These are phyloP conservation scores for Coemansia sp. DNA, from an alignment of 192 early-diverging fungal genomes.

Conservation along the genomic window DNA sequence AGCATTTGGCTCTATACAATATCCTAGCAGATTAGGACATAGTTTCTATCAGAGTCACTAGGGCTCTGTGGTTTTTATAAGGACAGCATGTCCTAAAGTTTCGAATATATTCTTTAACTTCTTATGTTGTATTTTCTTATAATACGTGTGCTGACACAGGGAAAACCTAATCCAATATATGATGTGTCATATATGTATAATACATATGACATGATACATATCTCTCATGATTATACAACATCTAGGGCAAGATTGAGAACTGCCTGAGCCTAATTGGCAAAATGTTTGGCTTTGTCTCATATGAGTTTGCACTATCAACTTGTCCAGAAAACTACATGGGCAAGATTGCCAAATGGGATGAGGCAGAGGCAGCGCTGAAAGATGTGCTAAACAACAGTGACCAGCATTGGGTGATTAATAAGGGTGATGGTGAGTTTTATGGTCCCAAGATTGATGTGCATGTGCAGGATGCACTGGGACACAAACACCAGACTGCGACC, in stretches of 20 bases:
- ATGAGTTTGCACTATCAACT: constrained; percentile 79
- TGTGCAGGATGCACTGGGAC: constrained; percentile 75
- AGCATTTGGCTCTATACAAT: too few relatives aligned
- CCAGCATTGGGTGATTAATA: constrained; percentile 66
- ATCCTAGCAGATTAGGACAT: too few relatives aligned
- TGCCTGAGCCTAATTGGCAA: constrained; percentile 74
- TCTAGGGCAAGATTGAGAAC: constrained; percentile 72
- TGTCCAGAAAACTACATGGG: constrained; percentile 79
- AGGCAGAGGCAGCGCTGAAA: constrained; percentile 72
- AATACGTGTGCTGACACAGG: too few relatives aligned
- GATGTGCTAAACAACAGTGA: constrained; percentile 67
- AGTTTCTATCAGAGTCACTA: too few relatives aligned
- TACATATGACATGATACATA: too few relatives aligned
- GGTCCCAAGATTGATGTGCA: constrained; percentile 95
- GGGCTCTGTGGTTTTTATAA: too few relatives aligned
- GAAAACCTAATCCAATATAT: too few relatives aligned
- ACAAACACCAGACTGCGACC: constrained; percentile 90
- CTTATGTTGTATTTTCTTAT: too few relatives aligned
- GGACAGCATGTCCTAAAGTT: too few relatives aligned
- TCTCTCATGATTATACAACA: constrained; percentile 52
- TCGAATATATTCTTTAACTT: too few relatives aligned
- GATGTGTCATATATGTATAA: too few relatives aligned
- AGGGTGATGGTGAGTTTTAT: constrained; percentile 94
- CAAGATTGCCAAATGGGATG: constrained; percentile 68
- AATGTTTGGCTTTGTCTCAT: constrained; percentile 75